Evolutionary conservation across 2,329 filamentous ascomycete genomes (phyloP).

Genomic region (Trichoderma sp.): DNA sequence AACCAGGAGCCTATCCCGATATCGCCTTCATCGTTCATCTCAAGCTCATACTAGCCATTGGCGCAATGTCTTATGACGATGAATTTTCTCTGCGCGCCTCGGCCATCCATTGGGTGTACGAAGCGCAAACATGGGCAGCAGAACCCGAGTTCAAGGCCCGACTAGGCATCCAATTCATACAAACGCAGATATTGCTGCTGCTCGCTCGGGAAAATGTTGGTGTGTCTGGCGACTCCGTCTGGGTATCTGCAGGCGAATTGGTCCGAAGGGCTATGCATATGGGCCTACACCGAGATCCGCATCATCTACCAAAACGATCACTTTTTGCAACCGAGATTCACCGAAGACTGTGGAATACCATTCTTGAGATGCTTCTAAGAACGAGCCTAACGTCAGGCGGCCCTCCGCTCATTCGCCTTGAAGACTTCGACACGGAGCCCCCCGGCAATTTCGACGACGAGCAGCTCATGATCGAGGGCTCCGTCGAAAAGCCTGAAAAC

Average conservation of each 20-base stretch:
- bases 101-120: constrained; percentile 56
- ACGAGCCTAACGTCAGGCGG: constrained; percentile 46
- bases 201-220: constrained; percentile 39
- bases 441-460: constrained; percentile 51
- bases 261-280: constrained; percentile 47
- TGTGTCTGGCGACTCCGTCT: constrained; percentile 45
- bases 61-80: constrained; percentile 49
- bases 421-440: constrained; percentile 47
- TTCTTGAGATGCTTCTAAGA: constrained; percentile 46
- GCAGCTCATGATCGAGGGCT: constrained; percentile 36
- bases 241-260: constrained; percentile 45
- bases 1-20: constrained; percentile 28
- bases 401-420: constrained; percentile 41
- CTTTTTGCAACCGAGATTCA: constrained; percentile 45
- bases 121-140: constrained; percentile 53
- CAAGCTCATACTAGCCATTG: constrained; percentile 57
- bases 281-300: constrained; percentile 50
- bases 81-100: constrained; percentile 46
- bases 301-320: constrained; percentile 35
- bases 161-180: constrained; percentile 49
- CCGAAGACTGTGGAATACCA: constrained; percentile 51
- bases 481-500: constrained; percentile 32
- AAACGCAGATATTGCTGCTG: constrained; percentile 44
- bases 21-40: constrained; percentile 52
- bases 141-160: constrained; percentile 52